Evolutionary conservation across 139 green algal species (phyloP).

Genomic region (Zygnema circumcarinatum): DNA sequence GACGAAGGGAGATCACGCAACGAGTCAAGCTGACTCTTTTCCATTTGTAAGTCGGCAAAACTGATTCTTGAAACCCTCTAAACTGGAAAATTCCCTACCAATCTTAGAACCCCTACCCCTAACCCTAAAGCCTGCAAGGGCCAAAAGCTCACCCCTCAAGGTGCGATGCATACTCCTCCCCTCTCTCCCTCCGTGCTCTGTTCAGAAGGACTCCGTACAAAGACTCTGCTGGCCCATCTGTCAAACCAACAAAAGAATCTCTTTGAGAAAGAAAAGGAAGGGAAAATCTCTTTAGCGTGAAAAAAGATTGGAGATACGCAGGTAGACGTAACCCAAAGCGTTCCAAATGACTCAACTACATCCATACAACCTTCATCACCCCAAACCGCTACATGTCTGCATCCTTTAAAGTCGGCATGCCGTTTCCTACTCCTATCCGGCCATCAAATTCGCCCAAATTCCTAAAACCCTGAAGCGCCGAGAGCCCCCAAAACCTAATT

Average conservation of each 20-base stretch:
- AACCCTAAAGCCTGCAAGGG: neutral
- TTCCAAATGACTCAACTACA: neutral
- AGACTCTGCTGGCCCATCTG: slow-evolving; percentile 46
- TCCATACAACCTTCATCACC: neutral
- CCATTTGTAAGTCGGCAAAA: too few relatives aligned
- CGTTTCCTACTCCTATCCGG: neutral
- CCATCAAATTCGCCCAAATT: too few relatives aligned
- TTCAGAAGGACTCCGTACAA: slow-evolving; percentile 37
- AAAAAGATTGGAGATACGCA: too few relatives aligned
- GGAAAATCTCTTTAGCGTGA: too few relatives aligned
- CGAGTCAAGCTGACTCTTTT: neutral
- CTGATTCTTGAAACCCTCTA: too few relatives aligned
- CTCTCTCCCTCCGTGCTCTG: slow-evolving; percentile 16
- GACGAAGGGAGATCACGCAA: neutral
- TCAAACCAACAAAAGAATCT: neutral
- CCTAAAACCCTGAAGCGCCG: too few relatives aligned
- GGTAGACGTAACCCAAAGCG: too few relatives aligned
- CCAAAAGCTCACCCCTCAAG: slow-evolving; percentile 35
- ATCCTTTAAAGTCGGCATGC: too few relatives aligned
- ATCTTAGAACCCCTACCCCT: too few relatives aligned
- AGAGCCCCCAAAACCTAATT: too few relatives aligned
- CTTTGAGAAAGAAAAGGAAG: neutral
- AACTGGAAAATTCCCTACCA: too few relatives aligned
- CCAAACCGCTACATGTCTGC: neutral
- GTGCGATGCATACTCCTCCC: slow-evolving; percentile 21